Base-by-base conservation (phyloP, 495 filamentous ascomycete genomes). In the Cetradonia linearis region DNA sequence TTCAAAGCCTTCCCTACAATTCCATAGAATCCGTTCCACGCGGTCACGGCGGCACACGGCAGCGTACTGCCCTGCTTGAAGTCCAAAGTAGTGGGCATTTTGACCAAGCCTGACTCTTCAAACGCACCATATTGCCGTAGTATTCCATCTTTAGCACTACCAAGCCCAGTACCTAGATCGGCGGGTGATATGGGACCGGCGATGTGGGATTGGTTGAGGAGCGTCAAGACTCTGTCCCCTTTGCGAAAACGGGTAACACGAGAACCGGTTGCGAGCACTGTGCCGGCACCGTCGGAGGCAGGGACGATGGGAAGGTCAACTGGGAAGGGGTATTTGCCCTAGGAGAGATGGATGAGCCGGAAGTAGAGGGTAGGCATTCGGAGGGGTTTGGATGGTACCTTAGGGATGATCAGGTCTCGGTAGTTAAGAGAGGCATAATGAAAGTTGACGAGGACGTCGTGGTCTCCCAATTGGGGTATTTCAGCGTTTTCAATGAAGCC, bases 11-110 rank as follows among this genome's bases (percentile, higher is more conserved):
- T 83, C 33, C 65, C 66, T 55, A 72, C 63, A 38, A 91, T 62
- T 0, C 88, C 89, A 62, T 87, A 93, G 5, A 95, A 73, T 8
- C 81, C 86, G 62, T 93, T 93, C 89, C 89, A 95, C 14, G 82
- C 83, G 4, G 89, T 93, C 52, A 93, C 63, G 2, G 75, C 89
- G 0, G 89, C 88, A 63, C 88, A 93, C 0, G 78, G 65, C 8
- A 95, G 74, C 0, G 87, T 87, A 49, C 81, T 78, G 2, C 79
- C 83, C 68, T 93, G 86, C 10, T 80, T 61, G 28, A 77, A 77
- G 63, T 72, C 77, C 13, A 92, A 74, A 62, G 85, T 86, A 14
- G 67, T 66, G 0, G 89, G 87, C 64, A 80, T 76, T 38, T 74
- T 70, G 25, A 91, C 87, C 1, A 93, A 69, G 1, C 87, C 88